Evolutionary conservation across 1,139 yeast species (phyloP), one percentile per base, ranked within the genome.

Genomic region (Sugiyamaella novakii): DNA sequence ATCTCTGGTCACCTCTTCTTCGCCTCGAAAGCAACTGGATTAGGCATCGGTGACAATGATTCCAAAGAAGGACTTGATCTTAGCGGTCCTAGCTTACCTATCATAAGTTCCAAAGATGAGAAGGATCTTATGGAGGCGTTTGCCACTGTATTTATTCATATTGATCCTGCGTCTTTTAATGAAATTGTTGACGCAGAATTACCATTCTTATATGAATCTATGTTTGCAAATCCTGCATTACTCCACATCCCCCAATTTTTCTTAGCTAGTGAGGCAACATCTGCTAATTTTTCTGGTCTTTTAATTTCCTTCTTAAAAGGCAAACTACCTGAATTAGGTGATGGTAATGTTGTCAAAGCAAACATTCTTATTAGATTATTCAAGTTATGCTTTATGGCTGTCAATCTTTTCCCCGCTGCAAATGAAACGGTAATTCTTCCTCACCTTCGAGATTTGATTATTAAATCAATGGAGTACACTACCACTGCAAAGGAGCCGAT

Each of bases 61-160:
- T 42, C 58, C 25, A 55, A 57, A 8, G 43, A 39, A 29, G 55
- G 59, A 6, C 80, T 85, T 64, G 96, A 87, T 61, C 77, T 84
- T 28, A 81, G 87, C 17, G 89, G 89, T 2, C 91, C 95, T 4
- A 85, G 84, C 54, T 70, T 87, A 43, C 95, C 96, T 3, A 85
- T 87, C 4, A 82, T 91, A 2, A 86, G 95, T 1, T 83, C 95
- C 0, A 89, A 88, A 58, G 98, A 91, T 62, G 97, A 91, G 55
- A 89, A 92, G 59, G 98, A 94, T 59, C 74, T 91, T 53, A 89
- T 92, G 96, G 98, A 94, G 65, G 85, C 91, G 1, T 83, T 94
- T 65, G 97, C 97, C 0, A 86, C 96, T 1, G 87, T 92, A 58
- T 94, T 88, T 67, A 87, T 89, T 60, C 96, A 89, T 64, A 79